Evolutionary conservation across 2,329 filamentous ascomycete genomes (phyloP), one percentile per base, ranked within the genome.

Genomic region (Botrytis pseudocinerea): DNA sequence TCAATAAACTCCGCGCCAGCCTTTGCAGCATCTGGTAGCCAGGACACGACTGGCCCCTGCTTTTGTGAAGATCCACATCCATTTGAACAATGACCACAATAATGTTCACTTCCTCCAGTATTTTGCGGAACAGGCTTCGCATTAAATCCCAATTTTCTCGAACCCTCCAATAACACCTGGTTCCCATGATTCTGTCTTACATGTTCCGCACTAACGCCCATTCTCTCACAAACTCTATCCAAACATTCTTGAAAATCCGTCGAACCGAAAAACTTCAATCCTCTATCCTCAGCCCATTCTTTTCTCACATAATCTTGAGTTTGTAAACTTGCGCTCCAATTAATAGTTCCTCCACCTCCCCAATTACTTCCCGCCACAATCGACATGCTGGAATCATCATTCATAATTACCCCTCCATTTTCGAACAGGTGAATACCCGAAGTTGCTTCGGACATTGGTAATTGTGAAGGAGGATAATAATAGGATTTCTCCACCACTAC

Each of bases 341-440:
- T 98, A 78, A 97, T 83, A 0, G 93, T 94, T 9, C 94, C 94
- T 72, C 95, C 95, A 60, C 95, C 95, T 44, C 95, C 95, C 89
- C 92, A 97, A 46, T 88, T 88, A 72, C 89, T 88, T 2, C 93
- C 95, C 0, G 92, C 88, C 4, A 93, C 81, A 20, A 95, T 82
- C 25, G 83, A 87, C 46, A 91, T 84, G 9, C 87, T 86, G 18
- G 84, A 84, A 78, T 92, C 87, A 74, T 91, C 85, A 75, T 85
- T 84, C 77, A 86, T 78, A 8, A 87, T 78, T 28, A 88, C 81
- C 12, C 92, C 92, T 35, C 87, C 87, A 74, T 89, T 89, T 77
- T 94, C 92, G 78, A 89, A 96, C 42, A 97, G 84, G 78, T 92
- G 88, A 10, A 85, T 82, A 62, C 84, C 84, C 0, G 86, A 93